Base-by-base conservation (phyloP, 306 rosid genomes). In the Parietaria judaica region DNA sequence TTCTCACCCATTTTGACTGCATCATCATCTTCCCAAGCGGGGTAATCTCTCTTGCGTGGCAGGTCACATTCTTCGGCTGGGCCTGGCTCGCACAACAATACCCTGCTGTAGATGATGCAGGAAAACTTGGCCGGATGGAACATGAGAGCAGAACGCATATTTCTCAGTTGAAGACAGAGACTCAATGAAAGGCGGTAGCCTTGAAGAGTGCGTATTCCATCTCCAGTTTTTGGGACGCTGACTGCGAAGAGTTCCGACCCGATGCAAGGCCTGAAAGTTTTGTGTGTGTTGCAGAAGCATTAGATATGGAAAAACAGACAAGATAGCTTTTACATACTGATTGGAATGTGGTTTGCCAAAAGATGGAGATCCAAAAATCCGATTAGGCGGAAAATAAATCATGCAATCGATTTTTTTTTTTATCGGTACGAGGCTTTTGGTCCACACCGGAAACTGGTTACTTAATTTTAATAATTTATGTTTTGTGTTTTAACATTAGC, bases 141-240 rank as follows among this genome's bases (percentile, higher is more conserved):
- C 51, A 34, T 55, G 51, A 64, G 64, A 51, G 77, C 59, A 10
- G 77, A 39, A 0, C 77, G 52, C 45, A 69, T 48, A 57, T 85
- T 80, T 68, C 70, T 79, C 56, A 85, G 60, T 61, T 85, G 89
- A 70, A 85, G 80, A 63, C 86, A 85, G 11, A 83, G 66, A 72
- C 78, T 71, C 56, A 79, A 60, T 31, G 87, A 78, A 47, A 84
- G 79, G 54, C 15, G 70, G 72, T 54, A 60, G 72, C 95, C 89
- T 6, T 23, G 55, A 1, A 14, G 63, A 43, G 75, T 59, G 35
- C 65, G 68, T 31, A 84, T 67, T 16, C n/a, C 71, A 49, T 69
- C 72, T 41, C 57, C 68, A 54, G 41, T 76, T 39, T 56, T 67
- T 1, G 68, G 51, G 58, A 66, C 74, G 1, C 68, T 73, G 23